Percentiles rank a stretch among this genome's conserved stretches.
phyloP scores from a whole-genome alignment of 352 stramenopile species.

The Plasmopara viticola region DNA sequence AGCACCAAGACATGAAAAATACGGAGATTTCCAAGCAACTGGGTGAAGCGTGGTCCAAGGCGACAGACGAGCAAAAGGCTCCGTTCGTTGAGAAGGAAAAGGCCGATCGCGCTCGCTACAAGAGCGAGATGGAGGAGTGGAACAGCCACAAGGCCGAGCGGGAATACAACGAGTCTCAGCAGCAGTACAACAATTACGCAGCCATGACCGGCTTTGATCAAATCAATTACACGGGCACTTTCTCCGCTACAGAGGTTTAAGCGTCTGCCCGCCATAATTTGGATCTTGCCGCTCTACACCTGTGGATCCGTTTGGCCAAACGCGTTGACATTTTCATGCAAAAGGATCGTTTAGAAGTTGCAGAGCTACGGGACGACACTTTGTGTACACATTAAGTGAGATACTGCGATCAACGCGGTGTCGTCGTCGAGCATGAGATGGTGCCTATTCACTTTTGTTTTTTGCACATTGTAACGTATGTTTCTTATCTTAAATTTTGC shows the following conservation, averaged over 20 bases:
- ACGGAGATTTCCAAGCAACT: conserved; percentile 94
- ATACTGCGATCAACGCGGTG: neutral
- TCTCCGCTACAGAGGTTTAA: conserved; percentile 67
- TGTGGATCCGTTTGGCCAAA: neutral
- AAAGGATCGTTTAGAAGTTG: neutral
- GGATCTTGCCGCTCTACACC: conserved; percentile 3
- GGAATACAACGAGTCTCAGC: conserved; percentile 75
- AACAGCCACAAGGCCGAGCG: conserved; percentile 80
- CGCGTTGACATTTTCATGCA: neutral
- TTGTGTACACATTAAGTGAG: neutral
- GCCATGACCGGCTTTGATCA: conserved; percentile 79
- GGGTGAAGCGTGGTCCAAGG: conserved; percentile 89
- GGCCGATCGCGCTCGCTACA: conserved; percentile 88
- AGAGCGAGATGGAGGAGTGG: conserved; percentile 90
- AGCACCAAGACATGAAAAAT: conserved; percentile 94
- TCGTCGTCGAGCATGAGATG: conserved; percentile 18
- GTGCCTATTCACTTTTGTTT: conserved; percentile 7
- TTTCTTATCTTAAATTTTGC: conserved; percentile 5
- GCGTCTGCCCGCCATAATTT: neutral
- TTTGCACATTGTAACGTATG: conserved; percentile 16
- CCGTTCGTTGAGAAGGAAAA: conserved; percentile 92
- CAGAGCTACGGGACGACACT: neutral
- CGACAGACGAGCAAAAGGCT: conserved; percentile 85
- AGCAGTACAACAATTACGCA: conserved; percentile 77
- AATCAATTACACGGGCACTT: conserved; percentile 67